Evolutionary conservation across 139 green algal species (phyloP).

Genomic region (Deuterostichococcus epilithicus): DNA sequence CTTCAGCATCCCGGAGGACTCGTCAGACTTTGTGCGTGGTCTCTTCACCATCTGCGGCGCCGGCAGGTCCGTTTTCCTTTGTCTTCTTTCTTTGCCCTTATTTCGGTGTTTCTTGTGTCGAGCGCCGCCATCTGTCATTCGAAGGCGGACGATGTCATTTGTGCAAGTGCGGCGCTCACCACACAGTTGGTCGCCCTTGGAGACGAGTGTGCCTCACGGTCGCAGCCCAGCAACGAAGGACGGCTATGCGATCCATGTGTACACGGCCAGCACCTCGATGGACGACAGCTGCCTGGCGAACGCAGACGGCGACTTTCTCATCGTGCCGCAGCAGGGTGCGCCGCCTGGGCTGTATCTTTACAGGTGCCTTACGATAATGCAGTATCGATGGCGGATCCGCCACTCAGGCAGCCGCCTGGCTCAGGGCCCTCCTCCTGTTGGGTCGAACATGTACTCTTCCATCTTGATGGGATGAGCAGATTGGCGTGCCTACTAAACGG

Average conservation of each 20-base stretch:
- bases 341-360: too few species aligned
- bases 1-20: slow-evolving; percentile 51
- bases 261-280: slow-evolving; percentile 69
- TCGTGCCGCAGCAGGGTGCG: slow-evolving; percentile 86
- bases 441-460: too few species aligned
- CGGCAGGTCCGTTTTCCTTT: slow-evolving; percentile 49
- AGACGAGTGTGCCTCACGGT: background rate
- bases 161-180: too few species aligned
- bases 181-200: background rate
- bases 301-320: slow-evolving; percentile 92
- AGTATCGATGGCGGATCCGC: too few species aligned
- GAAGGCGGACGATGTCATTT: too few species aligned
- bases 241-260: slow-evolving; percentile 92
- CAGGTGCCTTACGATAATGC: too few species aligned
- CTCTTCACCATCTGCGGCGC: slow-evolving; percentile 82
- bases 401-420: too few species aligned
- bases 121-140: too few species aligned
- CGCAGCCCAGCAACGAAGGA: slow-evolving; percentile 66
- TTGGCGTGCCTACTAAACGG: too few species aligned
- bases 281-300: slow-evolving; percentile 74
- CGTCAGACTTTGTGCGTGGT: slow-evolving; percentile 79
- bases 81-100: background rate
- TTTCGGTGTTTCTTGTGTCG: too few species aligned
- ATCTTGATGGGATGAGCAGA: too few species aligned
- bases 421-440: too few species aligned